Conservation (phyloP, 1,139 yeast genomes). For the Yamadazyma siamensis region DNA sequence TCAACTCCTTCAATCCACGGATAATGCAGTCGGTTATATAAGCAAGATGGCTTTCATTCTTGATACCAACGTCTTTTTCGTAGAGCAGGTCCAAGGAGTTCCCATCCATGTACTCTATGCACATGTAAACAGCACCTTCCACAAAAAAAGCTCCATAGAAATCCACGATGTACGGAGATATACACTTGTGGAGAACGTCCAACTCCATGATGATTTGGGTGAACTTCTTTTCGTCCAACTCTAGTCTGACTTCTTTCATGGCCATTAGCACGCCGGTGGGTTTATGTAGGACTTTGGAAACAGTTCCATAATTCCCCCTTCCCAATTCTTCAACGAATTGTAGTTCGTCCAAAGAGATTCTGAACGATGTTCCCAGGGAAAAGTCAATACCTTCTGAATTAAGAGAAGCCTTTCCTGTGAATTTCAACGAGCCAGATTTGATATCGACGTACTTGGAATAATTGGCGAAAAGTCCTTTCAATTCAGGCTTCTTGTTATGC, state of each 20-base stretch:
- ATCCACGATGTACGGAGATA: conserved; percentile 86
- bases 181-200: conserved; percentile 88
- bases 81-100: conserved; percentile 90
- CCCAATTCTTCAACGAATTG: conserved; percentile 86
- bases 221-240: conserved; percentile 86
- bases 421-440: conserved; percentile 85
- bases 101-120: conserved; percentile 98
- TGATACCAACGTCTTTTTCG: conserved; percentile 65
- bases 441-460: conserved; percentile 87
- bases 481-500: conserved; percentile 16
- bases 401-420: conserved; percentile 88
- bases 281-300: conserved; percentile 84
- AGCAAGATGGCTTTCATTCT: conserved; percentile 73
- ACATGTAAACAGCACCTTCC: conserved; percentile 97
- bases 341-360: conserved; percentile 82
- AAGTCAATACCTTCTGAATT: conserved; percentile 92
- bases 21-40: conserved; percentile 80
- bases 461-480: conserved; percentile 69
- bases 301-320: conserved; percentile 94
- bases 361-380: conserved; percentile 80
- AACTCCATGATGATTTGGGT: conserved; percentile 94
- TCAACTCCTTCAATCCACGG: conserved; percentile 77
- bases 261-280: conserved; percentile 96
- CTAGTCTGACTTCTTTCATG: conserved; percentile 92
- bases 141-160: conserved; percentile 96